These are phyloP conservation scores for Mycogone perniciosa DNA, from an alignment of 2,329 filamentous ascomycete genomes.

Conservation along the genomic window DNA sequence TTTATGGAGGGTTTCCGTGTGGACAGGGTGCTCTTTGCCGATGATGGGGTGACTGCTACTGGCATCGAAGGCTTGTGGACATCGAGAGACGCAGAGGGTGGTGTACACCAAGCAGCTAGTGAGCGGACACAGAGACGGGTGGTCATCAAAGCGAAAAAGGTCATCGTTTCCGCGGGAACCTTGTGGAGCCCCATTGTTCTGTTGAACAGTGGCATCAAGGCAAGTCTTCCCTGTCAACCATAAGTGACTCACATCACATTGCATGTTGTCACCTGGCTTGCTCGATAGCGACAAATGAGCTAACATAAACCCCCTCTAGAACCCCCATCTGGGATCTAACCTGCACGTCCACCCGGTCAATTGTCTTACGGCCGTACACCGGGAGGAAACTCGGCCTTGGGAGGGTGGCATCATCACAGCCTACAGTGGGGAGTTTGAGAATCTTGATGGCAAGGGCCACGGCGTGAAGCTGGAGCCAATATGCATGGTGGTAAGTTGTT, in stretches of 20 bases:
- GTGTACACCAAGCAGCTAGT: constrained; percentile 44
- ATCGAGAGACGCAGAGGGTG: constrained; percentile 58
- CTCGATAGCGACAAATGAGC: neutral
- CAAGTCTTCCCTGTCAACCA: constrained; percentile 25
- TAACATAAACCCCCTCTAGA: constrained; percentile 35
- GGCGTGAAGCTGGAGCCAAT: constrained; percentile 75
- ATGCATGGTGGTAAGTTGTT: constrained; percentile 55
- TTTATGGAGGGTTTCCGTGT: constrained; percentile 81
- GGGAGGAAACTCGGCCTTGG: constrained; percentile 65
- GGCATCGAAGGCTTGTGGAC: constrained; percentile 73
- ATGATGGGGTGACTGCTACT: constrained; percentile 49
- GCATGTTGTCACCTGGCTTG: neutral
- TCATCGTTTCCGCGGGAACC: constrained; percentile 71
- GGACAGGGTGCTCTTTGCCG: constrained; percentile 63
- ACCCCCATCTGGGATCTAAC: constrained; percentile 74
- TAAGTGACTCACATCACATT: neutral
- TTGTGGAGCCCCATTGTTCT: constrained; percentile 73
- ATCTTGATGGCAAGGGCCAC: constrained; percentile 73
- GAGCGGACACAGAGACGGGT: constrained; percentile 52
- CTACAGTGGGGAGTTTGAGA: constrained; percentile 70
- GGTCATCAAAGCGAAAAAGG: constrained; percentile 69
- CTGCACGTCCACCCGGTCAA: constrained; percentile 74
- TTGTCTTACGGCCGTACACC: constrained; percentile 54
- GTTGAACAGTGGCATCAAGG: constrained; percentile 67
- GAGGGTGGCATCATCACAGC: constrained; percentile 72